Percentiles rank a stretch among this genome's conserved stretches.
These are phyloP conservation scores for Fusarium multiceps DNA, from an alignment of 2,329 filamentous ascomycete species.

Conservation along the genomic window DNA sequence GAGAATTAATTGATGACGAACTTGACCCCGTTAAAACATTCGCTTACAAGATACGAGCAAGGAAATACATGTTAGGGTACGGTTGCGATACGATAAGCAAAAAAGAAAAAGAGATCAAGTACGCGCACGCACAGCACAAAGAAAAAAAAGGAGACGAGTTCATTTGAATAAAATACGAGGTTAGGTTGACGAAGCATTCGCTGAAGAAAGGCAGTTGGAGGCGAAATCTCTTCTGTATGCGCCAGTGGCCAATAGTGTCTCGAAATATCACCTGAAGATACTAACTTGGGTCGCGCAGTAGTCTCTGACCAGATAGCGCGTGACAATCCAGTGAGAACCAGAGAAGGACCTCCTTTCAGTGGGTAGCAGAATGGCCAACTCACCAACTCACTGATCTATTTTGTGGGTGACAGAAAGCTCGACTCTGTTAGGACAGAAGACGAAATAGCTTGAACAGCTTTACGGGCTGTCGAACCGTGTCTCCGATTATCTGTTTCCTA, in stretches of 20 bases:
- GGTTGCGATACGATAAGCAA: neutral
- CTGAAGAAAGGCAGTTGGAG: constrained; percentile 10
- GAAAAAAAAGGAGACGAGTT: constrained; percentile 12
- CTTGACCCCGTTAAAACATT: constrained; percentile 25
- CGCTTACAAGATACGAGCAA: constrained; percentile 20
- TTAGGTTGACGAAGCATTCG: neutral
- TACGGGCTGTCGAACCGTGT: neutral
- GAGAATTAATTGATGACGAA: constrained; percentile 34
- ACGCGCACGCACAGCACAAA: neutral
- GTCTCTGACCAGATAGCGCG: constrained; percentile 40
- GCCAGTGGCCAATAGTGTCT: constrained; percentile 33
- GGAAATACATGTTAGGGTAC: constrained; percentile 19
- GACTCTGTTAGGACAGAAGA: neutral
- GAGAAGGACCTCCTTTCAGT: constrained; percentile 35
- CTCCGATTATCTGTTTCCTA: neutral
- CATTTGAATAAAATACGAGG: constrained; percentile 2
- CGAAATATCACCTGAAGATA: constrained; percentile 31
- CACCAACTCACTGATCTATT: constrained; percentile 14
- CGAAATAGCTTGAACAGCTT: neutral
- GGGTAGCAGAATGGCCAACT: constrained; percentile 31
- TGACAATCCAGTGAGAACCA: constrained; percentile 40
- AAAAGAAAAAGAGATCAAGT: neutral
- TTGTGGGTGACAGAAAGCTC: neutral
- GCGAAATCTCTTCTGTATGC: constrained; percentile 15
- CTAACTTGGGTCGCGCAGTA: constrained; percentile 42